A percentile compares a stretch with the other conserved stretches of the same genome.
These are phyloP conservation scores for Leccinum fallax DNA, from an alignment of 1,284 basidiomycete species.

Conservation along the genomic window DNA sequence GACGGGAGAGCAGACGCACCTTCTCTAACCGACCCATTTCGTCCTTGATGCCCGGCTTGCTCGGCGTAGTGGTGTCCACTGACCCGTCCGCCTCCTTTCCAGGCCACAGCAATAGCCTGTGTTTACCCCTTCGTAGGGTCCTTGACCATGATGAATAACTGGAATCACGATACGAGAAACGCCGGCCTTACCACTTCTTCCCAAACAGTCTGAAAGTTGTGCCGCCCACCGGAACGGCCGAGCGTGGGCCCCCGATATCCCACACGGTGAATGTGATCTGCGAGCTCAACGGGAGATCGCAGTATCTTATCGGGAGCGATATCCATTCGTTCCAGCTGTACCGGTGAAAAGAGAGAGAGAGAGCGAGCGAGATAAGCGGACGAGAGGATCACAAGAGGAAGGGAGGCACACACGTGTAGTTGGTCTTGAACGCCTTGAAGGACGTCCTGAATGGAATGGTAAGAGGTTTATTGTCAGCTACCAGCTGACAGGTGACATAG, in stretches of 20 bases:
- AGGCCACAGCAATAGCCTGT: slow-evolving; percentile 85
- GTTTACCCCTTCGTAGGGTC: slow-evolving; percentile 89
- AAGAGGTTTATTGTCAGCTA: slow-evolving; percentile 90
- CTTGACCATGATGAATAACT: slow-evolving; percentile 43
- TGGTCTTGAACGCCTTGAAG: slow-evolving; percentile 88
- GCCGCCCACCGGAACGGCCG: slow-evolving; percentile 82
- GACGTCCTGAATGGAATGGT: slow-evolving; percentile 90
- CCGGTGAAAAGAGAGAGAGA: background rate
- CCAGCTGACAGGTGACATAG: slow-evolving; percentile 89
- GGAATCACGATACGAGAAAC: background rate
- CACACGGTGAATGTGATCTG: slow-evolving; percentile 95
- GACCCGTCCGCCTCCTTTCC: slow-evolving; percentile 85
- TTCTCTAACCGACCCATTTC: slow-evolving; percentile 96
- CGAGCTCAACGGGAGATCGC: slow-evolving; percentile 85
- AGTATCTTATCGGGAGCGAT: slow-evolving; percentile 87
- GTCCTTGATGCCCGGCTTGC: slow-evolving; percentile 78
- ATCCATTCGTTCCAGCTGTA: slow-evolving; percentile 95
- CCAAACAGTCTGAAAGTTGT: slow-evolving; percentile 90
- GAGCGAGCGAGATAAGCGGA: background rate
- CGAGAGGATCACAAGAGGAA: background rate
- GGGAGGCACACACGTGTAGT: slow-evolving; percentile 62
- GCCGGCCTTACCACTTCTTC: slow-evolving; percentile 73
- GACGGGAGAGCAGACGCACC: slow-evolving; percentile 46
- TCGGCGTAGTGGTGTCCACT: slow-evolving; percentile 81
- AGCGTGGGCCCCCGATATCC: slow-evolving; percentile 84